Evolutionary conservation across 1,284 basidiomycete species (phyloP).

Genomic region (Xerocomus cyaneibrunnescens): DNA sequence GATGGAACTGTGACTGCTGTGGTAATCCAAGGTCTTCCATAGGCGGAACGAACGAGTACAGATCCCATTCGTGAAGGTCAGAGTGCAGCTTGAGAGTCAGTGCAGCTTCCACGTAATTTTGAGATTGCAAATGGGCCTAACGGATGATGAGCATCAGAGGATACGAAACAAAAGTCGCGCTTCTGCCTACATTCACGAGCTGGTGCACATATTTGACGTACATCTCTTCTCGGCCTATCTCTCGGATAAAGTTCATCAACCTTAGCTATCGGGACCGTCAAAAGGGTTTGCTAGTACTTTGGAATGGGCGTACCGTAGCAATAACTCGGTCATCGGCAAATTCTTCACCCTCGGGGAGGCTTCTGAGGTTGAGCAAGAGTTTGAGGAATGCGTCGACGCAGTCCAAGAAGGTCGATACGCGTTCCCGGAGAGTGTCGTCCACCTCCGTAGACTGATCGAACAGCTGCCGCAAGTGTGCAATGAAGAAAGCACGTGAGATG

Average conservation of each 20-base stretch:
- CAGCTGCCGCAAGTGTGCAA: conserved; percentile 85
- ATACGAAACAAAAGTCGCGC: conserved; percentile 1
- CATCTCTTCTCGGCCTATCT: conserved; percentile 85
- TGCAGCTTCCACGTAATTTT: conserved; percentile 91
- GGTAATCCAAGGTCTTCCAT: conserved; percentile 88
- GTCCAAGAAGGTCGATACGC: conserved; percentile 82
- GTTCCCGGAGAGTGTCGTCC: conserved; percentile 74
- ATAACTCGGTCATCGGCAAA: conserved; percentile 94
- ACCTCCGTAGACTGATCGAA: conserved; percentile 85
- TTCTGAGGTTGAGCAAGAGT: conserved; percentile 88
- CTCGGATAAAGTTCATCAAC: conserved; percentile 88
- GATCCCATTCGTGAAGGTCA: conserved; percentile 89
- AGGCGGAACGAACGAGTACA: conserved; percentile 75
- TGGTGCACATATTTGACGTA: conserved; percentile 96
- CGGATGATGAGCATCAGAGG: conserved; percentile 11
- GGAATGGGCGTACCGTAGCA: conserved; percentile 59
- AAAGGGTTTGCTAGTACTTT: background rate
- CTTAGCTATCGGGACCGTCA: conserved; percentile 54
- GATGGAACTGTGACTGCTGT: conserved; percentile 90
- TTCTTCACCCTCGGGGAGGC: conserved; percentile 90
- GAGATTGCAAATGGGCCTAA: conserved; percentile 81
- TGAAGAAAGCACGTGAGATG: conserved; percentile 90
- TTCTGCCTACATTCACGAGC: conserved; percentile 73
- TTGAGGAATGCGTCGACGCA: conserved; percentile 94
- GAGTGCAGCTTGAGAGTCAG: conserved; percentile 92